phyloP scores from a whole-genome alignment of 768 basidiomycete species.

The Mycena maculata region DNA sequence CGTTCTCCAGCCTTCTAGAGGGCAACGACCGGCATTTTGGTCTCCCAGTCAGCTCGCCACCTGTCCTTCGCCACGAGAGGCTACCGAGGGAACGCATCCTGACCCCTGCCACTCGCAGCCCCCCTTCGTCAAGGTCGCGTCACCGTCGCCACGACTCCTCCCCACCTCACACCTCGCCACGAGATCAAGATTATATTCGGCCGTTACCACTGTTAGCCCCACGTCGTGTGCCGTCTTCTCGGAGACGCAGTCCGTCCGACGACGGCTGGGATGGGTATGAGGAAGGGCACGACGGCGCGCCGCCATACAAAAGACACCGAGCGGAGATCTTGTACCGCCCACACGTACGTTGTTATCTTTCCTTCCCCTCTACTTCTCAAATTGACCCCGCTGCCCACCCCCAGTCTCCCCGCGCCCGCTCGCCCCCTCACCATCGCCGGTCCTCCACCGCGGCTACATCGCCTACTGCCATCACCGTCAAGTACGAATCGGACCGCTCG shows the following conservation, averaged over 20 bases:
- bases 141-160: not conserved
- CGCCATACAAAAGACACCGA: conserved; percentile 26
- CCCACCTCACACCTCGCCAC: not conserved
- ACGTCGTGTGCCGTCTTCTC: conserved; percentile 3
- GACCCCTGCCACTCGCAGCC: not conserved
- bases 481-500: not conserved
- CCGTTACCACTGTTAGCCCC: conserved; percentile 1
- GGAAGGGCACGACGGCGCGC: not conserved
- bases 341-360: not conserved
- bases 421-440: not conserved
- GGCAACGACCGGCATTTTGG: conserved; percentile 12
- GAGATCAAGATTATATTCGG: conserved; percentile 2
- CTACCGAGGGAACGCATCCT: not conserved
- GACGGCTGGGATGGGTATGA: not conserved
- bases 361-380: not conserved
- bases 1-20: conserved; percentile 27
- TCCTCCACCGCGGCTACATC: not conserved
- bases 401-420: not conserved
- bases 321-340: not conserved
- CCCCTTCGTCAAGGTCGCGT: not conserved
- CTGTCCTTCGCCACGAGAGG: not conserved
- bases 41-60: not conserved
- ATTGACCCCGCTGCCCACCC: not conserved
- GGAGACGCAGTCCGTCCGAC: conserved; percentile 1
- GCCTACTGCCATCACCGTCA: not conserved